phyloP scores from a whole-genome alignment of 2,329 filamentous ascomycete species.

The Fusarium zealandicum region DNA sequence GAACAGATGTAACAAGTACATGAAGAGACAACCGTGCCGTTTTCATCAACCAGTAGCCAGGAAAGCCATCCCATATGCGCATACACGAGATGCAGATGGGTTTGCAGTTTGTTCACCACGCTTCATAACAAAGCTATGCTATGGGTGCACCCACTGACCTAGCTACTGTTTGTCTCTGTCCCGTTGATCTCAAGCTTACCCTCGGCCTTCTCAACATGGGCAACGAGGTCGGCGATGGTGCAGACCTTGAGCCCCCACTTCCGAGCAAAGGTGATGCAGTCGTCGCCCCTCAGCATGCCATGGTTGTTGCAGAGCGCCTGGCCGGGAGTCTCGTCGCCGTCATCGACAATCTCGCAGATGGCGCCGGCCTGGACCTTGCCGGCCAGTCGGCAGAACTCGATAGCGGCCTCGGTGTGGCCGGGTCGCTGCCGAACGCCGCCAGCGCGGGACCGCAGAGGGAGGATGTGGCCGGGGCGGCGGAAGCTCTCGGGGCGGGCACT shows the following conservation, averaged over 20 bases:
- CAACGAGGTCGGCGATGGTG: conserved; percentile 90
- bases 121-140: conserved; percentile 1
- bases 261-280: conserved; percentile 85
- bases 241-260: conserved; percentile 91
- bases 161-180: conserved; percentile 28
- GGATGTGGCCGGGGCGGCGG: conserved; percentile 85
- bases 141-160: neutral
- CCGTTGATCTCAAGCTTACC: conserved; percentile 60
- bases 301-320: conserved; percentile 69
- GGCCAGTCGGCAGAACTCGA: conserved; percentile 87
- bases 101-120: conserved; percentile 1
- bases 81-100: conserved; percentile 3
- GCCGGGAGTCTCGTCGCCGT: conserved; percentile 76
- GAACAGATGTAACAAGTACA: conserved; percentile 33
- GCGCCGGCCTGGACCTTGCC: conserved; percentile 80
- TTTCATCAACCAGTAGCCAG: conserved; percentile 13
- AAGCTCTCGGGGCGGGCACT: conserved; percentile 66
- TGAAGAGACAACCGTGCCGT: conserved; percentile 14
- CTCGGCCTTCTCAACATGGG: conserved; percentile 79
- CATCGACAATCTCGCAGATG: conserved; percentile 91
- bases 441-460: conserved; percentile 79
- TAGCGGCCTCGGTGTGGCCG: conserved; percentile 92
- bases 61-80: conserved; percentile 9
- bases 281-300: conserved; percentile 93
- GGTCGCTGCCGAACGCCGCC: conserved; percentile 82